Base-by-base conservation (phyloP, 352 stramenopile species). In the Globisporangium splendens region DNA sequence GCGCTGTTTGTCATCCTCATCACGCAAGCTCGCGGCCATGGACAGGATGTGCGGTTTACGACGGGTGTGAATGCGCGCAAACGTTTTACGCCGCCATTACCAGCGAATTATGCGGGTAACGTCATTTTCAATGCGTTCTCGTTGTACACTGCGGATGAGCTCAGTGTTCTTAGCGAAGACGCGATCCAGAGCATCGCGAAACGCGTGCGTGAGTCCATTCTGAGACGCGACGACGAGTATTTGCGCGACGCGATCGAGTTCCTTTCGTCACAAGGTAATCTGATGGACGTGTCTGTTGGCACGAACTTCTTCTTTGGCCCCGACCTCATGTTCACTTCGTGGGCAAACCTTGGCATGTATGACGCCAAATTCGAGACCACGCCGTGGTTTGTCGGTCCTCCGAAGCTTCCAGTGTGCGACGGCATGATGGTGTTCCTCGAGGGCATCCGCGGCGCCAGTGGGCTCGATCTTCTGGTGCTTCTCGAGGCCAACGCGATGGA, bases 311-410 rank as follows among this genome's bases (percentile, higher is more conserved):
- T 77, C 53, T 73, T 83, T 31, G 75, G 78, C 0, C 53, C 62
- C 1, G 75, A 88, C 41, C 54, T 86, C 53, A 79, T 83, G 66
- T 84, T 86, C 68, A 82, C 78, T 41, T 88, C 75, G 11, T 81
- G 70, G 69, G 53, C 62, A 8, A 68, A 83, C 46, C 72, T 82
- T 69, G 78, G 73, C 17, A 85, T 85, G 75, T 86, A 88, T 56
- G 73, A 82, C 33, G 72, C 79, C 0, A 69, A 77, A 28, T 86
- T 86, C 63, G 70, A 68, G 0, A 60, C 56, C 0, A 63, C 59
- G 28, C 63, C 76, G 8, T 75, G 70, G 68, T 85, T 73, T 49
- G 70, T 63, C 8, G 72, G 69, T 18, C 56, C 54, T 35, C 76
- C 76, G 21, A 38, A 46, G 14, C 18, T 82, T 2, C 59, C 69